Conservation (phyloP, 2,329 filamentous ascomycete genomes). For the Blastomyces percursus region DNA sequence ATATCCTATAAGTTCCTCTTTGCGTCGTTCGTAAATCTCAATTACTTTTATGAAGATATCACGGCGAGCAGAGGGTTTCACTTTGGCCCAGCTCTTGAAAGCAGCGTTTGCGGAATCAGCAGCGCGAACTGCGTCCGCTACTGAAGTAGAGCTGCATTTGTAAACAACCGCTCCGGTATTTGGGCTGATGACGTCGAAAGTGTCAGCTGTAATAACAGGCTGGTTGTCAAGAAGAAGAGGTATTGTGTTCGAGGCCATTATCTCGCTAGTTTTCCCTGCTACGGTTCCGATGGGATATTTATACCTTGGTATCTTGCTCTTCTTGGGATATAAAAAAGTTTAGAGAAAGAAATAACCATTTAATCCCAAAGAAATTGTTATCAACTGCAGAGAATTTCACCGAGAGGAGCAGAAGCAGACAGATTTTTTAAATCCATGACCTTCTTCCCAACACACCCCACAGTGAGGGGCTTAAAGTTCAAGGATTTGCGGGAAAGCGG, state of each 20-base stretch:
- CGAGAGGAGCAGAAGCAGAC: neutral
- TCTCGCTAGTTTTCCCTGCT: neutral
- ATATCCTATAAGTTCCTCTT: conserved; percentile 50
- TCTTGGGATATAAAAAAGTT: neutral
- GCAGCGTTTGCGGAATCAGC: conserved; percentile 53
- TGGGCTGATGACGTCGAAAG: conserved; percentile 46
- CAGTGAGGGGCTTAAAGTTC: neutral
- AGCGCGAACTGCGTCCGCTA: conserved; percentile 46
- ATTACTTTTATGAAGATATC: conserved; percentile 51
- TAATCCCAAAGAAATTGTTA: neutral
- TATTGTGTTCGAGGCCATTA: conserved; percentile 13
- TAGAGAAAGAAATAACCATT: neutral
- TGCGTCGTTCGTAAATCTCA: conserved; percentile 48
- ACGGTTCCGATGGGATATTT: neutral
- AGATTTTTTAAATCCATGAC: no score
- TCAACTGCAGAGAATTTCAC: neutral
- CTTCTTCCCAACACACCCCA: neutral
- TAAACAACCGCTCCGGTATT: conserved; percentile 43
- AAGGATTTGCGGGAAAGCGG: neutral
- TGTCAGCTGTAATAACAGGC: conserved; percentile 29
- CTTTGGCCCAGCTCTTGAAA: conserved; percentile 57
- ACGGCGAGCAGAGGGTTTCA: conserved; percentile 50
- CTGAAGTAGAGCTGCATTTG: conserved; percentile 46
- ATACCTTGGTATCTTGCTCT: neutral
- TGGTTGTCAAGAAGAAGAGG: conserved; percentile 38